Conservation (phyloP, 106 monocot genomes). For the Dioscorea zingiberensis region DNA sequence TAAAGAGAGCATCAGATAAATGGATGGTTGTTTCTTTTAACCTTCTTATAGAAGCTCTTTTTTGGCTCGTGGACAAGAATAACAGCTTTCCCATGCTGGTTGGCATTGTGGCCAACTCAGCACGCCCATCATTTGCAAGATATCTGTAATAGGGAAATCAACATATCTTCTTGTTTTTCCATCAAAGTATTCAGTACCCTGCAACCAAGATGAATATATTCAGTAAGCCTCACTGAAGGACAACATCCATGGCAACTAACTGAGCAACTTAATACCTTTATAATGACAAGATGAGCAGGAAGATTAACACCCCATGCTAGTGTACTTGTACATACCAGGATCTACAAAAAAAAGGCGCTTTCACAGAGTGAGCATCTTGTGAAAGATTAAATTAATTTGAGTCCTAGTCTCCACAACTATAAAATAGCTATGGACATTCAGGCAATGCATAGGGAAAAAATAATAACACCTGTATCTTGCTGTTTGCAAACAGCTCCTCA, state of each 20-base stretch:
- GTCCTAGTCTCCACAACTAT: not conserved
- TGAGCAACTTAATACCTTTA: constrained; percentile 49
- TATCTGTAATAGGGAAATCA: constrained; percentile 97
- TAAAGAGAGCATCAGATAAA: not conserved
- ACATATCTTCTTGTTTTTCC: constrained; percentile 96
- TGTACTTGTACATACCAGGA: constrained; percentile 91
- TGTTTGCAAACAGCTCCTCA: constrained; percentile 95
- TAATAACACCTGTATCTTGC: constrained; percentile 84
- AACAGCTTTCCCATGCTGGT: constrained; percentile 98
- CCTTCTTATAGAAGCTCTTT: constrained; percentile 99
- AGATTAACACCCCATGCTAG: constrained; percentile 98
- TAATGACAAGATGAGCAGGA: constrained; percentile 95
- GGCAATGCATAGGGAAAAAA: not conserved
- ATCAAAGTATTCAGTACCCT: constrained; percentile 98
- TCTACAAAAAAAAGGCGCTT: constrained; percentile 23
- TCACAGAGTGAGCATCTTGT: too few relatives aligned
- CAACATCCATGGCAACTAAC: not conserved
- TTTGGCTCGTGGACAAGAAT: constrained; percentile 99
- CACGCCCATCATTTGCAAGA: constrained; percentile 99
- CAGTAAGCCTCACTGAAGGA: not conserved
- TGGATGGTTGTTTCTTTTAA: constrained; percentile 8
- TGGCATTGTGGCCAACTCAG: constrained; percentile 95
- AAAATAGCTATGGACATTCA: not conserved
- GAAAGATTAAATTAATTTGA: too few relatives aligned
- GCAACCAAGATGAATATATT: constrained; percentile 6